Conservation (phyloP, 2,329 filamentous ascomycete genomes). For the Beauveria medogensis region DNA sequence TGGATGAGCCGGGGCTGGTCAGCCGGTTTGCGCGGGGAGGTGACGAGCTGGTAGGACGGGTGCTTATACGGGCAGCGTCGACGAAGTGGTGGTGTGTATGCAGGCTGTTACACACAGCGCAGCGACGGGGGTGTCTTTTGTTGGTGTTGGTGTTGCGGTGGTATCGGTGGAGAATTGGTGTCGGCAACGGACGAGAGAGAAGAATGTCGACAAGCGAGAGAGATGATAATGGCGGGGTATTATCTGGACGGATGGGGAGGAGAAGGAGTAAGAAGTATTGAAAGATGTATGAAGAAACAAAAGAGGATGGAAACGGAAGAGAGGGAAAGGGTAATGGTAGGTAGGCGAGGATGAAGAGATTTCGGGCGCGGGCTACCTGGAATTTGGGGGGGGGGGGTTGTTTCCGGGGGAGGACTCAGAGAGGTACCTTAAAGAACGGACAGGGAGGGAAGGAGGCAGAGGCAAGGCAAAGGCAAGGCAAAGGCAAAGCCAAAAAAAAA, state of each 20-base stretch:
- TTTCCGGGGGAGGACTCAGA: neutral
- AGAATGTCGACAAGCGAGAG: neutral
- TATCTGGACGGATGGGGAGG: neutral
- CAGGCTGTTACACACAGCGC: conserved; percentile 3
- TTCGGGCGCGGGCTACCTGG: conserved; percentile 1
- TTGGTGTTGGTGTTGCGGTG: conserved; percentile 1
- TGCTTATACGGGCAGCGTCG: neutral
- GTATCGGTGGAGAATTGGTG: neutral
- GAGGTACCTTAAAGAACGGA: no score
- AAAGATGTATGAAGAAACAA: neutral
- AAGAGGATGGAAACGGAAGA: neutral
- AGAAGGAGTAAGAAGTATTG: neutral
- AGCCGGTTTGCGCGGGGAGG: neutral
- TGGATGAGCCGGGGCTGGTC: neutral
- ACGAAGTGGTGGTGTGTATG: neutral
- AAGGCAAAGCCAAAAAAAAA: no score
- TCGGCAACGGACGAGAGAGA: neutral
- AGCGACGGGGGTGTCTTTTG: neutral
- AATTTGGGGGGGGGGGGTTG: neutral
- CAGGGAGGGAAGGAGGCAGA: neutral
- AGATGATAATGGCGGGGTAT: neutral
- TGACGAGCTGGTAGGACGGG: neutral
- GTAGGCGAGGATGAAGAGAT: conserved; percentile 7
- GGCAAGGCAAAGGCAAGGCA: no score
- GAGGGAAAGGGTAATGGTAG: neutral